Percentiles rank a stretch among this genome's conserved stretches.
Conservation (phyloP, 2,329 filamentous ascomycete genomes). For the Onygenales sp. region DNA sequence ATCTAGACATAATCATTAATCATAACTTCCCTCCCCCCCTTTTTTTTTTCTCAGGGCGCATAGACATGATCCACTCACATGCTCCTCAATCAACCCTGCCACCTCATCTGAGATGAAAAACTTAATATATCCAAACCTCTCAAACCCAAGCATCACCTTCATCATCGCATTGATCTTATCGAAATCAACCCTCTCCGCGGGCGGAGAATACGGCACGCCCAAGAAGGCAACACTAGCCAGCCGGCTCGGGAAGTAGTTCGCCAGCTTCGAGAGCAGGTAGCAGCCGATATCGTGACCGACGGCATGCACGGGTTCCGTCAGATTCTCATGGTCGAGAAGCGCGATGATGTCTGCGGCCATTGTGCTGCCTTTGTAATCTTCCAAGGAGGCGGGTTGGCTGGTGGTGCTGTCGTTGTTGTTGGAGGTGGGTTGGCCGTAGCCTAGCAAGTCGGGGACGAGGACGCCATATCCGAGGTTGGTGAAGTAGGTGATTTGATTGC, state of each 20-base stretch:
- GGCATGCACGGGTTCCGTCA: constrained; percentile 12
- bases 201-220: constrained; percentile 14
- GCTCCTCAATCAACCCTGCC: constrained; percentile 13
- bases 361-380: constrained; percentile 20
- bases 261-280: constrained; percentile 17
- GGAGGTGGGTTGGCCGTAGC: constrained; percentile 20
- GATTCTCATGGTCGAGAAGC: constrained; percentile 21
- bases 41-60: not conserved
- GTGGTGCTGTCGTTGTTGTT: constrained; percentile 11
- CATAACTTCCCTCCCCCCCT: not conserved
- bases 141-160: constrained; percentile 13
- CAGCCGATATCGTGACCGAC: constrained; percentile 20
- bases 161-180: constrained; percentile 13
- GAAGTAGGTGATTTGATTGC: constrained; percentile 28
- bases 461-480: constrained; percentile 32
- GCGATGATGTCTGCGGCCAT: constrained; percentile 27
- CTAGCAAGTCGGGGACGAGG: constrained; percentile 34
- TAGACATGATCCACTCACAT: constrained; percentile 12
- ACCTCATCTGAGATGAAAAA: constrained; percentile 13
- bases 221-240: constrained; percentile 15
- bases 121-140: constrained; percentile 17
- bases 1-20: constrained; percentile 1
- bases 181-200: constrained; percentile 15
- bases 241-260: constrained; percentile 14
- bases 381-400: constrained; percentile 19